Evolutionary conservation across 2,329 filamentous ascomycete genomes (phyloP), one percentile per base, ranked within the genome.

Genomic region (Setomelanomma holmii): DNA sequence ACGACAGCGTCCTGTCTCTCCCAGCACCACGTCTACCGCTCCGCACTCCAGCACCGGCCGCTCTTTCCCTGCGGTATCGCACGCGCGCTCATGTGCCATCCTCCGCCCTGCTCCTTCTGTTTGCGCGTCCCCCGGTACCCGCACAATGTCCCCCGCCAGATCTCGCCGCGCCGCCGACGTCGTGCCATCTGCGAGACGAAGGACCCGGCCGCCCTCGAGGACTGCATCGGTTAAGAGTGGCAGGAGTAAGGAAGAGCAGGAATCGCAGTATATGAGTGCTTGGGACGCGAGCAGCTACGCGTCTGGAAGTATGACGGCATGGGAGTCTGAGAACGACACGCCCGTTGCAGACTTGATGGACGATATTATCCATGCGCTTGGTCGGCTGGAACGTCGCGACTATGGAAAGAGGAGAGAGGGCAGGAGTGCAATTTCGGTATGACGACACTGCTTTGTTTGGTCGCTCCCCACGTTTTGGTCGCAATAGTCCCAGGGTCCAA

Each of bases 41-140:
- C n/a, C 16, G 38, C 38, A 40, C 16, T n/a, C 39, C 8, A 2
- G 3, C 39, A n/a, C 21, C 39, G 17, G 22, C 12, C 39, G 22
- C 39, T 23, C 14, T 21, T 23, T 14, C 56, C 52, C 45, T 60
- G 66, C 71, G 67, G 63, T 66, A 56, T 54, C 57, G 56, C 62
- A 61, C 56, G 55, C 59, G 64, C 66, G 63, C 71, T 68, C 66
- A 75, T 74, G 71, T 74, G 71, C 70, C 63, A 62, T 60, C 67
- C 66, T 69, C 61, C 64, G 64, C 67, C 64, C 46, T 63, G 60
- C 63, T 69, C 56, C 58, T 62, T 66, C 65, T 63, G 67, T 66
- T 72, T 65, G 70, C 71, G 70, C 69, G 62, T 67, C 64, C 66
- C 64, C 38, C 60, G 52, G 63, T 64, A 64, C 66, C 61, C 69